phyloP scores from a whole-genome alignment of 345 rosid species.

The Brassica juncea region DNA sequence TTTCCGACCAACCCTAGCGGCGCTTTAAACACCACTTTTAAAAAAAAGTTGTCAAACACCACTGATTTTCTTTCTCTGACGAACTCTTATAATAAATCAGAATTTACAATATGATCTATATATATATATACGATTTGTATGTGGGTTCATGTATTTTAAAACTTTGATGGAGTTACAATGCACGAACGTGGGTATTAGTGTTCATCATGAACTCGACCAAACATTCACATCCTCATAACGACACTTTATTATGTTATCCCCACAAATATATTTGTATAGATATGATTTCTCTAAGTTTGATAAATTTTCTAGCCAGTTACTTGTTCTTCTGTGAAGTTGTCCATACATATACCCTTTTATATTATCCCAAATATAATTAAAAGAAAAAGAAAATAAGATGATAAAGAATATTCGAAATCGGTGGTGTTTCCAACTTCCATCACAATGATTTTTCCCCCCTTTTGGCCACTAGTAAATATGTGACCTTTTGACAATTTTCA shows the following conservation, averaged over 20 bases:
- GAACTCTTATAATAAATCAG: neutral
- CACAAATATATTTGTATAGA: neutral
- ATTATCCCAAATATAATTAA: neutral
- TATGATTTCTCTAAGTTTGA: conserved; percentile 18
- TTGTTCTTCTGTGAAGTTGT: conserved; percentile 4
- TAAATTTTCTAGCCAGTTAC: conserved; percentile 10
- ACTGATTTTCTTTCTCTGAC: neutral
- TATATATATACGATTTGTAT: neutral
- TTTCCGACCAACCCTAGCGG: neutral
- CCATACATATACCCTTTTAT: neutral
- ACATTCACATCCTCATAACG: conserved; percentile 24
- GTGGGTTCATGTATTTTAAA: neutral
- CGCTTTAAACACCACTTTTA: neutral
- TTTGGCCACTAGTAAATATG: neutral
- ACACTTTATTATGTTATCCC: conserved; percentile 25
- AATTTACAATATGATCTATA: neutral
- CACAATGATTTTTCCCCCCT: neutral
- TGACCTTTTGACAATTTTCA: neutral
- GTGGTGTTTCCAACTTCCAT: neutral
- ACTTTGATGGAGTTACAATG: conserved; percentile 8
- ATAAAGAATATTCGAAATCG: neutral
- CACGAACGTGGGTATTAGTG: conserved; percentile 38
- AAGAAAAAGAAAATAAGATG: neutral
- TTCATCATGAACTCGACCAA: conserved; percentile 33
- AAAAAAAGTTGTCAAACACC: neutral